Evolutionary conservation across 768 basidiomycete genomes (phyloP).

Genomic region (Suillus placidus): DNA sequence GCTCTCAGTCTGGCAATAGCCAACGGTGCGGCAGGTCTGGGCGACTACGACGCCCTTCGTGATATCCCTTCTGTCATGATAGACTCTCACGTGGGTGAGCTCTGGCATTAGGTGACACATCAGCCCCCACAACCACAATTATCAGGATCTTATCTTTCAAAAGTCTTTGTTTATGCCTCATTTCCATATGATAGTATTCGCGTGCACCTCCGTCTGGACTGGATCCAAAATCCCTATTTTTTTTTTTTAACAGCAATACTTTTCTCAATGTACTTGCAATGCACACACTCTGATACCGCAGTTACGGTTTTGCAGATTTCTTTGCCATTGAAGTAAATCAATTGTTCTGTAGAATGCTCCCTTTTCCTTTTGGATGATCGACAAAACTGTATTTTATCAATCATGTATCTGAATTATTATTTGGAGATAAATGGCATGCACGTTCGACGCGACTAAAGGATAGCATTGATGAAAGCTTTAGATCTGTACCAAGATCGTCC

Average conservation of each 20-base stretch:
- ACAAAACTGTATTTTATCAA: constrained; percentile 7
- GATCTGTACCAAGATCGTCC: neutral
- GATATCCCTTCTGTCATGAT: constrained; percentile 38
- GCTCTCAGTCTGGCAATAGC: constrained; percentile 63
- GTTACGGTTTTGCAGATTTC: constrained; percentile 9
- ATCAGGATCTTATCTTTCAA: constrained; percentile 12
- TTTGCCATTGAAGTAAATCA: constrained; percentile 16
- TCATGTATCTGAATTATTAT: constrained; percentile 5
- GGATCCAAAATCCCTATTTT: constrained; percentile 15
- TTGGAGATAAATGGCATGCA: neutral
- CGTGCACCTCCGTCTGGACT: constrained; percentile 21
- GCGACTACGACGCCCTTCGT: constrained; percentile 56
- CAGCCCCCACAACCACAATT: neutral
- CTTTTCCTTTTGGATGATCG: constrained; percentile 13
- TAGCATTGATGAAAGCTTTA: neutral
- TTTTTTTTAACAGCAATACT: constrained; percentile 30
- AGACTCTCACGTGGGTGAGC: constrained; percentile 55
- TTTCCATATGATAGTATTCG: constrained; percentile 13
- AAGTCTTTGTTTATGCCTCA: constrained; percentile 29
- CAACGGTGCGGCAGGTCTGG: constrained; percentile 61
- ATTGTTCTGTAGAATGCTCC: constrained; percentile 23
- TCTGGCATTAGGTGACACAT: constrained; percentile 50
- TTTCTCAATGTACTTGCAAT: constrained; percentile 28
- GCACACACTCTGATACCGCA: constrained; percentile 25
- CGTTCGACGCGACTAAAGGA: neutral